Percentiles rank a stretch among this genome's conserved stretches.
Conservation (phyloP, 441 rosid species). For the Raphanus hybrid region DNA sequence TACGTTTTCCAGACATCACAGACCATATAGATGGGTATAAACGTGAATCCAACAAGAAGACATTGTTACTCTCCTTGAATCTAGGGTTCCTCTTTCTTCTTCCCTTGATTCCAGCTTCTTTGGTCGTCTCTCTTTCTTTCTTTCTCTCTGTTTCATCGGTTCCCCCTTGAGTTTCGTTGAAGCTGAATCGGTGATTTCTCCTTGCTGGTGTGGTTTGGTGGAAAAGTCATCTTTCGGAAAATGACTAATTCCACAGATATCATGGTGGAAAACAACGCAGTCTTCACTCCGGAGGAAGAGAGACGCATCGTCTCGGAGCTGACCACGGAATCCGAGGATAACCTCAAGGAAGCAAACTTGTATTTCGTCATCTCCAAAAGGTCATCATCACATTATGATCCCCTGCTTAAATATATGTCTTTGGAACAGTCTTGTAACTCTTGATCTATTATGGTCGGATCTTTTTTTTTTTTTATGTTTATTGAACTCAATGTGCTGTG, state of each 20-base stretch:
- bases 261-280: conserved; percentile 60
- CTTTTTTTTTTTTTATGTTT: too few relatives aligned
- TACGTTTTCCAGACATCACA: too few relatives aligned
- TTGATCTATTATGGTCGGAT: background rate
- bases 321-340: conserved; percentile 56
- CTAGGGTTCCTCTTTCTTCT: background rate
- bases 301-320: conserved; percentile 62
- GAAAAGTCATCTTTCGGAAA: conserved; percentile 29
- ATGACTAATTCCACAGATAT: conserved; percentile 54
- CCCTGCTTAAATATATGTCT: too few relatives aligned
- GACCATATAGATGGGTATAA: too few relatives aligned
- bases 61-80: background rate
- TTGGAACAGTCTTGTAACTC: background rate
- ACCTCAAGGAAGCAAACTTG: conserved; percentile 71
- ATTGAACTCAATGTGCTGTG: background rate
- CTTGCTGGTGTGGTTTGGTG: background rate
- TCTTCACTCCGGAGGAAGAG: conserved; percentile 71
- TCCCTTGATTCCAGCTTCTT: background rate
- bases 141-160: conserved; percentile 1
- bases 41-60: background rate
- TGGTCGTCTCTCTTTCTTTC: background rate
- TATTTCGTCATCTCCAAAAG: conserved; percentile 75
- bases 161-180: background rate
- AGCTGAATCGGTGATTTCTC: conserved; percentile 6
- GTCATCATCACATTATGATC: conserved; percentile 23